These are phyloP conservation scores for Asterochloris sp. DNA, from an alignment of 139 green algal genomes.

Conservation along the genomic window DNA sequence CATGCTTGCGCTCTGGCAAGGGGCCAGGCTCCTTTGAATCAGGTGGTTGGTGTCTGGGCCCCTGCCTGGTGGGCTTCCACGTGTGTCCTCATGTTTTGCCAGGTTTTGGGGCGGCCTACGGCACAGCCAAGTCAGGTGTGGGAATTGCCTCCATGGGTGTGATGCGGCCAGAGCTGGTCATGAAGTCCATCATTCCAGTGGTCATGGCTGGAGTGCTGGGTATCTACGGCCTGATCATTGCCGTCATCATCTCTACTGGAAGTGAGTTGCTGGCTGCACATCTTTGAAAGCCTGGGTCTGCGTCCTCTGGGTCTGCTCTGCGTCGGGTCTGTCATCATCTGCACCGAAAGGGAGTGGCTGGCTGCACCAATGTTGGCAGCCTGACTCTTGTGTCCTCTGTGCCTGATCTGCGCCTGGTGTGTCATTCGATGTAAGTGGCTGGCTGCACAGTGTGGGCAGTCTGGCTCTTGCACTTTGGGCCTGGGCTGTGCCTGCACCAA, in stretches of 20 bases:
- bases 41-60: neutral
- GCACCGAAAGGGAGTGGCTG: neutral
- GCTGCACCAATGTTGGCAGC: neutral
- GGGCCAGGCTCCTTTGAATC: neutral
- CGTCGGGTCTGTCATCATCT: neutral
- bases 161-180: constrained; percentile 98
- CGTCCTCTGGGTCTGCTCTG: neutral
- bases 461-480: no score
- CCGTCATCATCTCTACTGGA: constrained; percentile 96
- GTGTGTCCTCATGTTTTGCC: constrained; percentile 7
- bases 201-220: constrained; percentile 99
- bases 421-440: no score
- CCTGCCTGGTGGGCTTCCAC: neutral
- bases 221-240: constrained; percentile 99
- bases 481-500: no score
- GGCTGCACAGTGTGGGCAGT: no score
- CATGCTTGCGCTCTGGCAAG: neutral
- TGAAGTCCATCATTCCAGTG: constrained; percentile 99
- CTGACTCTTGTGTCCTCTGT: no score
- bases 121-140: constrained; percentile 97
- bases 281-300: neutral
- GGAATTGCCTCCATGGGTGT: constrained; percentile 99
- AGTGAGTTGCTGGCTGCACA: constrained; percentile 47
- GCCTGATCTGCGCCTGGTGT: no score
- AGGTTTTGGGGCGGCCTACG: constrained; percentile 98